Conservation (phyloP, 805 yeast genomes). For the Yarrowia deformans region DNA sequence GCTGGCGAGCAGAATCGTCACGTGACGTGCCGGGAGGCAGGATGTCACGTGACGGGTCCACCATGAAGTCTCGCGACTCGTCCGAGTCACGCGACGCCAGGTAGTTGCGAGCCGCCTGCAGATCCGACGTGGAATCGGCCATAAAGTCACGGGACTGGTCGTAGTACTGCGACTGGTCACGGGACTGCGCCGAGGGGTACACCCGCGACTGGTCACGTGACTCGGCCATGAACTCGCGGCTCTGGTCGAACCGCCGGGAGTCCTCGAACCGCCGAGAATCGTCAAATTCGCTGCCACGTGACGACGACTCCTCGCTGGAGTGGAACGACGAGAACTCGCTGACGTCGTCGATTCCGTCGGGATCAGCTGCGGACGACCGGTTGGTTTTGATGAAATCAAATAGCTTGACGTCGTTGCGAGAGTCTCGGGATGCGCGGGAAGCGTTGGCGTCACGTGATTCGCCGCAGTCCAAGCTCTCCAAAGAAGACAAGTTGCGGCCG, state of each 20-base stretch:
- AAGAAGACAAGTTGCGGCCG: background rate
- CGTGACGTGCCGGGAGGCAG: background rate
- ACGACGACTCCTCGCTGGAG: background rate
- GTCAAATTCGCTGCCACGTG: background rate
- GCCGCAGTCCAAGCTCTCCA: slow-evolving; percentile 14
- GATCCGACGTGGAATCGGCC: slow-evolving; percentile 15
- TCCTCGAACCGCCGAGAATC: background rate
- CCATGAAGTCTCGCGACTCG: slow-evolving; percentile 21
- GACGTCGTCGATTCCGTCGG: slow-evolving; percentile 7
- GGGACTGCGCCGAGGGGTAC: background rate
- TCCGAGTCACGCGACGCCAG: slow-evolving; percentile 15
- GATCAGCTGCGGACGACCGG: background rate
- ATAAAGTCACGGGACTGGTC: slow-evolving; percentile 14
- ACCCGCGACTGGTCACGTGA: slow-evolving; percentile 7
- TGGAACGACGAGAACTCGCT: slow-evolving; percentile 32
- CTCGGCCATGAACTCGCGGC: slow-evolving; percentile 26
- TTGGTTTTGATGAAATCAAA: slow-evolving; percentile 29
- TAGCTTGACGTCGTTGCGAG: slow-evolving; percentile 30
- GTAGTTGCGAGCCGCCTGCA: slow-evolving; percentile 14
- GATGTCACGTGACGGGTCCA: background rate
- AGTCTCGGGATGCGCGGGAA: slow-evolving; percentile 3
- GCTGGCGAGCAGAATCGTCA: slow-evolving; percentile 1
- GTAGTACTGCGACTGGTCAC: slow-evolving; percentile 5
- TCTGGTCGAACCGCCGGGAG: background rate
- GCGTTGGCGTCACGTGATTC: slow-evolving; percentile 21